Evolutionary conservation across 2,329 filamentous ascomycete genomes (phyloP).

Genomic region (Trichoderma hamatum): DNA sequence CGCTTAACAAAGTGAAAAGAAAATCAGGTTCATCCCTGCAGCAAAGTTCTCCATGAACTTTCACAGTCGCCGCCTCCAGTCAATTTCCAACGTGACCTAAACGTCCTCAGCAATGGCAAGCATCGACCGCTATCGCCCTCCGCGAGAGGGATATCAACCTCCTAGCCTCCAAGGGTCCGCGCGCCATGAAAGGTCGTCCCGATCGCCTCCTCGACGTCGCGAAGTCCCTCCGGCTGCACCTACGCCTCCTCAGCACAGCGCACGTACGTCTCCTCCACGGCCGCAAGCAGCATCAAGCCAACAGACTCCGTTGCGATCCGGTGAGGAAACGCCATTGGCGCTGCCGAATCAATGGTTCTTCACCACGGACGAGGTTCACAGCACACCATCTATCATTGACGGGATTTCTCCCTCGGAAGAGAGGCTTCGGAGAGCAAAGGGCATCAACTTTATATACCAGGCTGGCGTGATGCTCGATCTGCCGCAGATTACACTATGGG

Average conservation of each 20-base stretch:
- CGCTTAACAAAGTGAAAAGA: slow-evolving; percentile 7
- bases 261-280: slow-evolving; percentile 58
- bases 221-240: slow-evolving; percentile 64
- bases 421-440: slow-evolving; percentile 79
- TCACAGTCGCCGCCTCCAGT: slow-evolving; percentile 27
- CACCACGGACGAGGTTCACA: slow-evolving; percentile 76
- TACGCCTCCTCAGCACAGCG: slow-evolving; percentile 60
- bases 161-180: slow-evolving; percentile 48
- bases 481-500: slow-evolving; percentile 88
- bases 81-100: slow-evolving; percentile 35
- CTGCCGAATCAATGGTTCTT: slow-evolving; percentile 81
- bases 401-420: slow-evolving; percentile 79
- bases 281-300: slow-evolving; percentile 49
- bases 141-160: slow-evolving; percentile 61
- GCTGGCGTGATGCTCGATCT: slow-evolving; percentile 90
- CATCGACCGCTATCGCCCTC: slow-evolving; percentile 61
- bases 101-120: slow-evolving; percentile 54
- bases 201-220: slow-evolving; percentile 56
- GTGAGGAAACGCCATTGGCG: slow-evolving; percentile 43
- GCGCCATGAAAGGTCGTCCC: slow-evolving; percentile 50
- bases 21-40: not conserved
- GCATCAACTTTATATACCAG: slow-evolving; percentile 95
- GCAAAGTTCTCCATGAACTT: slow-evolving; percentile 34
- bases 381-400: slow-evolving; percentile 82
- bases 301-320: slow-evolving; percentile 48